These are phyloP conservation scores for Spiromastix sp. DNA, from an alignment of 2,329 filamentous ascomycete genomes.

Conservation along the genomic window DNA sequence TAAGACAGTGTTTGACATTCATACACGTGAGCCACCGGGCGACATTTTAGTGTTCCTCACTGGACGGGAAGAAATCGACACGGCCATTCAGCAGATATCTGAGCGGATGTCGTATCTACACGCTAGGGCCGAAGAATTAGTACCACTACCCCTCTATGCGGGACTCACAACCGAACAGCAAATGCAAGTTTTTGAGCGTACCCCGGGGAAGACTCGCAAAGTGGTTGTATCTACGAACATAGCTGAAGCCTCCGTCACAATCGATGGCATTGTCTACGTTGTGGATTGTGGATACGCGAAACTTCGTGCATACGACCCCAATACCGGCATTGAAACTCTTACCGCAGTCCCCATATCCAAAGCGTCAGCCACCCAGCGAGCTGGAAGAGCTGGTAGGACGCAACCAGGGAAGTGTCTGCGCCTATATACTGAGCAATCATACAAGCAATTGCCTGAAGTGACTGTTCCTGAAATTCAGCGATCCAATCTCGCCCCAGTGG, in stretches of 20 bases:
- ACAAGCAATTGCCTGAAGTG: conserved; percentile 53
- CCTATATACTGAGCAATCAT: conserved; percentile 72
- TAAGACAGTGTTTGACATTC: conserved; percentile 77
- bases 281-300: conserved; percentile 89
- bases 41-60: conserved; percentile 89
- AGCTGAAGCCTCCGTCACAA: conserved; percentile 90
- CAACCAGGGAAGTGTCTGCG: conserved; percentile 89
- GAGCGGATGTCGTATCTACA: conserved; percentile 59
- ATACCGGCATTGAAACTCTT: conserved; percentile 76
- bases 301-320: conserved; percentile 72
- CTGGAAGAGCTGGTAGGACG: conserved; percentile 81
- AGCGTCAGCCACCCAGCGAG: conserved; percentile 83
- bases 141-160: conserved; percentile 75
- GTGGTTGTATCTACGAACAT: conserved; percentile 94
- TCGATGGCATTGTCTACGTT: conserved; percentile 84
- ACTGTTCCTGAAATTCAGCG: conserved; percentile 87
- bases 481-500: conserved; percentile 76
- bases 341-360: conserved; percentile 76
- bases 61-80: conserved; percentile 86
- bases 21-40: conserved; percentile 66
- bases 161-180: conserved; percentile 84
- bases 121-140: conserved; percentile 48
- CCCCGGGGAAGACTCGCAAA: conserved; percentile 73
- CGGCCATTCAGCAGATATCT: conserved; percentile 64
- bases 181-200: conserved; percentile 84